Percentiles rank a stretch among this genome's conserved stretches.
Evolutionary conservation across 2,329 filamentous ascomycete genomes (phyloP).

Genomic region (Mycocentrospora acerina): DNA sequence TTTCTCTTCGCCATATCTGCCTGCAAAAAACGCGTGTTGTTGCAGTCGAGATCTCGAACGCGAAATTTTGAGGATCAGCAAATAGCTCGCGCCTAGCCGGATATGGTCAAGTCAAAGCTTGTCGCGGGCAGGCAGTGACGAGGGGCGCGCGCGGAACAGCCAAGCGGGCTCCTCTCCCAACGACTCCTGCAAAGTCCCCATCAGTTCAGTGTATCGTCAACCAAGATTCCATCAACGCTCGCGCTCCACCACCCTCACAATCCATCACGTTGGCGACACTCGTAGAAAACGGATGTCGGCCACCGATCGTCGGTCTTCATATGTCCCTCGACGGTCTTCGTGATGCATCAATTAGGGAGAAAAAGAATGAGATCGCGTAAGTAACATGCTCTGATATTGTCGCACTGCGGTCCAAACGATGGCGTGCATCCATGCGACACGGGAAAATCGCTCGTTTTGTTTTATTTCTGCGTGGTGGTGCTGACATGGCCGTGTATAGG

Average conservation of each 20-base stretch:
- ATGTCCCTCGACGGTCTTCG: conserved; percentile 52
- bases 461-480: conserved; percentile 41
- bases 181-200: conserved; percentile 21
- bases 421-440: conserved; percentile 39
- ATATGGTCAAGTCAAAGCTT: conserved; percentile 25
- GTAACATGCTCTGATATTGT: conserved; percentile 36
- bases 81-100: conserved; percentile 21
- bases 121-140: conserved; percentile 24
- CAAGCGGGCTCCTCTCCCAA: conserved; percentile 22
- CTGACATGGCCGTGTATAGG: conserved; percentile 40
- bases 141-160: conserved; percentile 6
- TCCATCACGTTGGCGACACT: conserved; percentile 44
- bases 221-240: conserved; percentile 39
- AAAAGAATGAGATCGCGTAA: conserved; percentile 49
- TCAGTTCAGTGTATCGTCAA: conserved; percentile 30
- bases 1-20: conserved; percentile 40
- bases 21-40: conserved; percentile 12
- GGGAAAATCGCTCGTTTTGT: conserved; percentile 43
- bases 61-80: conserved; percentile 17
- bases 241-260: conserved; percentile 30
- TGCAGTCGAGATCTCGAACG: conserved; percentile 8
- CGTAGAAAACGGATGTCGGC: conserved; percentile 53
- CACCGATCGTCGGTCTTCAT: conserved; percentile 42
- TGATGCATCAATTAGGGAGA: conserved; percentile 43
- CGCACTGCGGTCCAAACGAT: conserved; percentile 29